Conservation (phyloP, 2,329 filamentous ascomycete species). For the Shiraia sp. region DNA sequence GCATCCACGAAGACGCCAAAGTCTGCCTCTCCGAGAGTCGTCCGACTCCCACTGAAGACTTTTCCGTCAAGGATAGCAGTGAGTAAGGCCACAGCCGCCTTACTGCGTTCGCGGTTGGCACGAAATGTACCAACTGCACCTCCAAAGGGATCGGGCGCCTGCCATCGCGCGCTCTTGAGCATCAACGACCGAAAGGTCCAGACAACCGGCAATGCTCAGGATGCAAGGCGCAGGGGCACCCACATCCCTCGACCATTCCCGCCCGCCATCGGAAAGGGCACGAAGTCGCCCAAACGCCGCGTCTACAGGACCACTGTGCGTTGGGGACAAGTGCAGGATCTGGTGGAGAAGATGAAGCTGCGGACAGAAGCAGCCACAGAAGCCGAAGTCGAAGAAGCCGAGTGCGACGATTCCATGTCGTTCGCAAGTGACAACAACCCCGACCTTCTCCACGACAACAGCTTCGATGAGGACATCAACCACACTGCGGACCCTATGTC, state of each 20-base stretch:
- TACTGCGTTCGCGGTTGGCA: background rate
- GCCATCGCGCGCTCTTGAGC: background rate
- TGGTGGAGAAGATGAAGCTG: background rate
- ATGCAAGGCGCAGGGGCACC: background rate
- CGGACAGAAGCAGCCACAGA: background rate
- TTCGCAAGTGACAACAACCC: constrained; percentile 3
- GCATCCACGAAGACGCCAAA: constrained; percentile 1
- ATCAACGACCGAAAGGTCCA: background rate
- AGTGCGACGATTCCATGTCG: constrained; percentile 2
- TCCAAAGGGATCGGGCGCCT: constrained; percentile 1
- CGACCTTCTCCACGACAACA: constrained; percentile 9
- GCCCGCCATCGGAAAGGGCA: background rate
- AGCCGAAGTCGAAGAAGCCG: background rate
- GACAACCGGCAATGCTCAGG: background rate
- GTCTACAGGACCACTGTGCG: background rate
- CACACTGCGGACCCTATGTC: background rate
- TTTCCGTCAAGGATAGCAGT: constrained; percentile 3
- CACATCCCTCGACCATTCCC: background rate
- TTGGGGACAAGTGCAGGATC: background rate
- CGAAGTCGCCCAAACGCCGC: background rate
- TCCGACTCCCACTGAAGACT: background rate
- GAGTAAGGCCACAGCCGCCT: background rate
- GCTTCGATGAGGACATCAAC: constrained; percentile 8
- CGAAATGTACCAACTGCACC: background rate
- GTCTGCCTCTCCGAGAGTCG: background rate